These are phyloP conservation scores for Rostrohypoxylon terebratum DNA, from an alignment of 495 filamentous ascomycete species.

Conservation along the genomic window DNA sequence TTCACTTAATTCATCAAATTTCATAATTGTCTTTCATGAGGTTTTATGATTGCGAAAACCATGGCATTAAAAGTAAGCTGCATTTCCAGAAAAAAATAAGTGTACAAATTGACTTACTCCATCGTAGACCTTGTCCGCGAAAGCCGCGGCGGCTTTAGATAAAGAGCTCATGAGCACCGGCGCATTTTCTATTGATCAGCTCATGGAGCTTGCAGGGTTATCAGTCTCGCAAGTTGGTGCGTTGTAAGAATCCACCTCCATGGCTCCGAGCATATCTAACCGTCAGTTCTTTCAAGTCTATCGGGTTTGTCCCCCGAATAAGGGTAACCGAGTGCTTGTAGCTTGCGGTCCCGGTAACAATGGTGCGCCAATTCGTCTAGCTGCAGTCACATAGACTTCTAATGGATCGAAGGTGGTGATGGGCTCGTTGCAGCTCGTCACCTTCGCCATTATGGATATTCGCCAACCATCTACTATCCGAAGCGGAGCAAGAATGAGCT, in stretches of 20 bases:
- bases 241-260: slow-evolving; percentile 20
- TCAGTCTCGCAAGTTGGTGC: slow-evolving; percentile 92
- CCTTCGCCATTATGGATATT: slow-evolving; percentile 93
- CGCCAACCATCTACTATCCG: slow-evolving; percentile 90
- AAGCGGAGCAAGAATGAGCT: slow-evolving; percentile 90
- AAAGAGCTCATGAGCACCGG: slow-evolving; percentile 93
- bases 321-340: slow-evolving; percentile 81
- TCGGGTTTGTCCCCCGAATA: slow-evolving; percentile 78
- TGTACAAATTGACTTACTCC: slow-evolving; percentile 35
- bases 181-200: slow-evolving; percentile 92
- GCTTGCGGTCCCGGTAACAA: slow-evolving; percentile 97
- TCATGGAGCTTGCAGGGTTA: slow-evolving; percentile 96
- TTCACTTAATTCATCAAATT: background rate
- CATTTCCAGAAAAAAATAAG: background rate
- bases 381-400: slow-evolving; percentile 42
- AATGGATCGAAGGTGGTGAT: slow-evolving; percentile 75
- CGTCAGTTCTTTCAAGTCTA: slow-evolving; percentile 68
- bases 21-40: background rate
- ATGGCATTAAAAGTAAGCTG: slow-evolving; percentile 63
- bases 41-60: background rate
- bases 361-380: slow-evolving; percentile 63
- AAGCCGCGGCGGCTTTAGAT: slow-evolving; percentile 88
- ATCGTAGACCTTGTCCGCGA: slow-evolving; percentile 81
- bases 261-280: slow-evolving; percentile 7
- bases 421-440: slow-evolving; percentile 95